phyloP scores from a whole-genome alignment of 176 grass and related monocot species.

The Rhipidocladum racemiflorum region DNA sequence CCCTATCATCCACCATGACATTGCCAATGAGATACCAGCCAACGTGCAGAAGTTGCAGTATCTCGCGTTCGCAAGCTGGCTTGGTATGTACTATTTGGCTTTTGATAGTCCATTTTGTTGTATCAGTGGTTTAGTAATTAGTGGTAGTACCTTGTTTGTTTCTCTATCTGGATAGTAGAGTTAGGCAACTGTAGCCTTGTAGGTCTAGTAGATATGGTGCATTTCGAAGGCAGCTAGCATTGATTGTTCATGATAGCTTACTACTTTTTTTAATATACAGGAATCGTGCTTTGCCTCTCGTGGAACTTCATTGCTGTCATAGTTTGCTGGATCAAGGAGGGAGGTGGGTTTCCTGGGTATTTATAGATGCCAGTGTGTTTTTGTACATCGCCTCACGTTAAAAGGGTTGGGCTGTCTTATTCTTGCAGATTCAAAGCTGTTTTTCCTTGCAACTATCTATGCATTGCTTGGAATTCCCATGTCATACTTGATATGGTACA shows the following conservation, averaged over 20 bases:
- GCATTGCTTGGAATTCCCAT: conserved; percentile 84
- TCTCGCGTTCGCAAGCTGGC: conserved; percentile 45
- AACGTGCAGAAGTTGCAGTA: conserved; percentile 55
- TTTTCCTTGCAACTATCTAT: conserved; percentile 90
- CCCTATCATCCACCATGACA: conserved; percentile 43
- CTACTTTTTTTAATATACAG: conserved; percentile 35
- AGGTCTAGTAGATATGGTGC: background rate
- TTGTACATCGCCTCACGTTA: background rate
- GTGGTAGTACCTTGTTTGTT: background rate
- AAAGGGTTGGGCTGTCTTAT: conserved; percentile 8
- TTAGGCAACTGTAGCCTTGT: background rate
- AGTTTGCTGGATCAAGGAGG: conserved; percentile 95
- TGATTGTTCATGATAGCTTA: background rate
- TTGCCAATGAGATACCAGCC: conserved; percentile 51
- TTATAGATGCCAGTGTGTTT: background rate
- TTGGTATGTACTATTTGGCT: background rate
- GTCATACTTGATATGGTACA: conserved; percentile 90
- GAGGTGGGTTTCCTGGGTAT: conserved; percentile 49
- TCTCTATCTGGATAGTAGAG: background rate
- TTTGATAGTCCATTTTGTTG: background rate
- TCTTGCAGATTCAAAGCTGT: conserved; percentile 73
- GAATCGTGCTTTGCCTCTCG: conserved; percentile 76
- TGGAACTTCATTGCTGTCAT: conserved; percentile 93
- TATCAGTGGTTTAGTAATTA: background rate
- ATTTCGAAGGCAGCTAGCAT: background rate